These are phyloP conservation scores for Oryza officinalis DNA, from an alignment of 176 grass and related monocot genomes.

Conservation along the genomic window DNA sequence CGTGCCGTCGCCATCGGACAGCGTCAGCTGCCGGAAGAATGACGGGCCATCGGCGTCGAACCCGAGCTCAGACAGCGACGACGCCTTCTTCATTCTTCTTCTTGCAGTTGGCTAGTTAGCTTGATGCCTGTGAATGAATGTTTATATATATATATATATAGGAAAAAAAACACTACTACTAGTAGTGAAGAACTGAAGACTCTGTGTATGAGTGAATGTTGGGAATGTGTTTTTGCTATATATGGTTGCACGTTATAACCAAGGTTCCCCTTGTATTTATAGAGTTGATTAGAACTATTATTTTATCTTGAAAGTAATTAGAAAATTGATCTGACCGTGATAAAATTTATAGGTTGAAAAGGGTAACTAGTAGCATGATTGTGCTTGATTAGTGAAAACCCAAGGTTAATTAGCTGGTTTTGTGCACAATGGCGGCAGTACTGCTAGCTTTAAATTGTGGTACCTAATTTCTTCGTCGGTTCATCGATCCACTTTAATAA, in stretches of 20 bases:
- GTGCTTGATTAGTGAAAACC: background rate
- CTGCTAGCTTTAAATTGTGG: background rate
- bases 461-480: background rate
- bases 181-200: too few relatives aligned
- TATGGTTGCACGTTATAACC: too few relatives aligned
- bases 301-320: background rate
- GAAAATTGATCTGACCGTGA: background rate
- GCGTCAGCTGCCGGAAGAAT: background rate
- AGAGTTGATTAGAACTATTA: background rate
- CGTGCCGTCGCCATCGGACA: background rate
- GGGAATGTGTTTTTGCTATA: too few relatives aligned
- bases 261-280: background rate
- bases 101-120: background rate
- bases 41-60: slow-evolving; percentile 25
- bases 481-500: background rate
- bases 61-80: slow-evolving; percentile 54
- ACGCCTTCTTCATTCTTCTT: slow-evolving; percentile 45
- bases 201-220: too few relatives aligned
- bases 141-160: too few relatives aligned
- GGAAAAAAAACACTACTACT: too few relatives aligned
- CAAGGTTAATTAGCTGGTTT: background rate
- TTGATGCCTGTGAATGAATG: background rate
- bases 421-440: background rate
- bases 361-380: background rate
- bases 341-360: background rate